Evolutionary conservation across 805 yeast species (phyloP).

Genomic region (Schwanniomyces occidentalis): DNA sequence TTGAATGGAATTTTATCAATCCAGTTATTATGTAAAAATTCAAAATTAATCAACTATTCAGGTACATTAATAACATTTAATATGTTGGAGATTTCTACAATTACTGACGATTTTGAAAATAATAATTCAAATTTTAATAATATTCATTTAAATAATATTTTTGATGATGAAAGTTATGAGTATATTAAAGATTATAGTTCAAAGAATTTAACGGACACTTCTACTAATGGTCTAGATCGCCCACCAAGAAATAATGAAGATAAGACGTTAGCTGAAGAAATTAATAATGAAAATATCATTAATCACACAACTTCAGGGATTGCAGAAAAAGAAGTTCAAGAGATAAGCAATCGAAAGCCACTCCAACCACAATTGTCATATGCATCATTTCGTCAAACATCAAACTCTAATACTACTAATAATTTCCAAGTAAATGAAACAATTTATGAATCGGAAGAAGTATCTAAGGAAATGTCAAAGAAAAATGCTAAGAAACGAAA

Average conservation of each 20-base stretch:
- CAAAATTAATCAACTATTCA: constrained; percentile 24
- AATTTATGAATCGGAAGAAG: not conserved
- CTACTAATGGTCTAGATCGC: too few species aligned
- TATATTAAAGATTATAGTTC: constrained; percentile 18
- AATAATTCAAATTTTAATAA: too few species aligned
- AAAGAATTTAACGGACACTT: too few species aligned
- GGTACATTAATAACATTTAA: constrained; percentile 43
- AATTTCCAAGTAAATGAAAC: constrained; percentile 6
- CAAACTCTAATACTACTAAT: not conserved
- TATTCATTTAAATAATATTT: constrained; percentile 18
- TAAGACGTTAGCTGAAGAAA: too few species aligned
- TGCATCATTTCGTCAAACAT: constrained; percentile 8
- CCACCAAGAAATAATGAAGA: too few species aligned
- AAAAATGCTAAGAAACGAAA: not conserved
- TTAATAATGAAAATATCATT: too few species aligned
- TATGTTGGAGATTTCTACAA: constrained; percentile 32
- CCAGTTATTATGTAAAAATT: constrained; percentile 39
- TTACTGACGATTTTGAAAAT: constrained; percentile 12
- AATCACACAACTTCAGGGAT: too few species aligned
- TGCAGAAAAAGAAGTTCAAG: too few species aligned
- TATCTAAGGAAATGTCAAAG: too few species aligned
- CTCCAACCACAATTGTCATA: too few species aligned
- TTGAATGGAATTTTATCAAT: constrained; percentile 34
- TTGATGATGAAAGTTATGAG: constrained; percentile 28
- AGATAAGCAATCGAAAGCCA: too few species aligned